Evolutionary conservation across 306 rosid genomes (phyloP), one percentile per base, ranked within the genome.

Genomic region (Begonia masoniana): DNA sequence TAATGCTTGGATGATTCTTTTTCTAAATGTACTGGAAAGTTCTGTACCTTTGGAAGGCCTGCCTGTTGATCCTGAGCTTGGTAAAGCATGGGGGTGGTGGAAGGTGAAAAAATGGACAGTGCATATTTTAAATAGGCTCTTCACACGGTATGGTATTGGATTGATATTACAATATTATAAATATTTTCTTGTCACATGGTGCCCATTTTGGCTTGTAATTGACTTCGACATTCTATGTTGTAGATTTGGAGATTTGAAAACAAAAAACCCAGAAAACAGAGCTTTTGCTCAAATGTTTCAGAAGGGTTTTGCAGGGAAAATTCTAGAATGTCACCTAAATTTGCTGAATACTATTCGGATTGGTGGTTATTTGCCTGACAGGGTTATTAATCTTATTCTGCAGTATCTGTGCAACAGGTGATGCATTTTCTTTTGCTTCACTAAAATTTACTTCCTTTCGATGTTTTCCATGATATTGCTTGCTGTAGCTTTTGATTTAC

Each of bases 31-130:
- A 52, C 68, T 91, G 79, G 96, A 83, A 76, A 86, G 94, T 60
- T 82, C 96, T 11, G 99, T 91, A 15, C 99, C 99, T 23, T 50
- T 67, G 52, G 99, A 91, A 72, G 99, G 99, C 56, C 88, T 86
- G 70, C 94, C 99, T 57, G 61, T 65, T 35, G 96, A 91, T 70
- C 94, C 88, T 0, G 96, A 91, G 50, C 74, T 73, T 55, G 69
- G 91, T 68, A 91, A 91, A 69, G 65, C 96, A 60, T 91, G 99
- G 99, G 99, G 83, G 24, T 86, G 99, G 99, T 91, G 99, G 99
- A 91, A 91, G 80, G 99, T 86, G 78, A 91, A 86, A 85, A 91
- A 91, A 67, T 86, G 99, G 99, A 91, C 99, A 9, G 89, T 86
- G 60, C 99, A 83, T 64, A 91, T 91, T 67, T 64, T 91, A 52